Evolutionary conservation across 192 early-diverging fungal genomes (phyloP).

Genomic region (Gonapodya sp.): DNA sequence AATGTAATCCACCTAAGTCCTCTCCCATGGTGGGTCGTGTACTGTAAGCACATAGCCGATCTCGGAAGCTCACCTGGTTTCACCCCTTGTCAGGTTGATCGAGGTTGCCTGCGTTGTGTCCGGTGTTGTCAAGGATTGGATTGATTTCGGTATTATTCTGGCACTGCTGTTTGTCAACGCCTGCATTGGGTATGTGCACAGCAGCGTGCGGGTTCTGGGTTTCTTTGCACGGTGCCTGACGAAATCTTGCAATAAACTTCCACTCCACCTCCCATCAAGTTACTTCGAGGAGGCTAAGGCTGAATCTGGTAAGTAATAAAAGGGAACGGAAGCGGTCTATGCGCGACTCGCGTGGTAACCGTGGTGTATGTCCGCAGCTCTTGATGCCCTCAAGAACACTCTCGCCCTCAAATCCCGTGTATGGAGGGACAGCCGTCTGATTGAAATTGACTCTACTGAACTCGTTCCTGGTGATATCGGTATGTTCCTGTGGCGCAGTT

Average conservation of each 20-base stretch:
- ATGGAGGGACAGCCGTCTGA: constrained; percentile 67
- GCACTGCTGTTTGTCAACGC: constrained; percentile 77
- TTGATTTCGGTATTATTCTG: constrained; percentile 77
- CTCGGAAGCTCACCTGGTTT: not conserved
- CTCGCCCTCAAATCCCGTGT: constrained; percentile 75
- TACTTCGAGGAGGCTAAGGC: constrained; percentile 66
- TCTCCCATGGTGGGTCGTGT: not conserved
- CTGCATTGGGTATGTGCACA: constrained; percentile 80
- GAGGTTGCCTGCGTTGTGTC: constrained; percentile 80
- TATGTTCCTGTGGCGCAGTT: constrained; percentile 72
- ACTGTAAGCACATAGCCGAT: not conserved
- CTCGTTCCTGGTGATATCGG: constrained; percentile 90
- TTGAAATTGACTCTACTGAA: constrained; percentile 57
- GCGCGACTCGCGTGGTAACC: no score
- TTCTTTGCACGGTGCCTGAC: no score
- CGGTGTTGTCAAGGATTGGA: constrained; percentile 55
- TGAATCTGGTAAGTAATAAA: not conserved
- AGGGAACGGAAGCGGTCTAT: no score
- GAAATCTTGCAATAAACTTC: not conserved
- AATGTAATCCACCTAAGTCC: not conserved
- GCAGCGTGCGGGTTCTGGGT: no score
- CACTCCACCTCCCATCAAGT: not conserved
- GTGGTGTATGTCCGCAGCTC: no score
- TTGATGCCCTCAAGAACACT: constrained; percentile 90
- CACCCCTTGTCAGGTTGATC: constrained; percentile 75